Base-by-base conservation (phyloP, 1,139 yeast genomes). In the Saccharomyces hybrid region DNA sequence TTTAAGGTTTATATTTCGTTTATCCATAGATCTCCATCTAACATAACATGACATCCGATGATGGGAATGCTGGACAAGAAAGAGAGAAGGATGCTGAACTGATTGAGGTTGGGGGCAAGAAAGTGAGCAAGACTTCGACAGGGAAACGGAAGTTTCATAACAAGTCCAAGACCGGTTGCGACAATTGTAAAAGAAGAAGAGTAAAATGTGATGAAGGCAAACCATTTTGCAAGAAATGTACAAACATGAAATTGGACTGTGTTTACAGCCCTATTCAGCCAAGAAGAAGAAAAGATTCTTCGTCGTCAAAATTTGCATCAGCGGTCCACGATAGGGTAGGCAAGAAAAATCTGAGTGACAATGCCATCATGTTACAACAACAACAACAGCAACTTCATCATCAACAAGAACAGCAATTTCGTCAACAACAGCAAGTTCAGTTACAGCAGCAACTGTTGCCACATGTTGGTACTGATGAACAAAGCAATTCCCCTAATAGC, bases 121-220 rank as follows among this genome's bases (percentile, higher is more conserved):
- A 64, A 47, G 72, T 67, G 2, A 69, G 71, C 54, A 73, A 69
- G 57, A 73, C 73, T 2, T 70, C 79, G 1, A 74, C 78, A 0
- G 82, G 76, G 3, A 74, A 74, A 59, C 76, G 96, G 54, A 84
- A 84, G 67, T 86, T 83, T 69, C 98, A 91, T 66, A 88, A 84
- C 59, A 91, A 91, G 71, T 87, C 96, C 42, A 78, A 96, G 57
- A 81, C 81, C 53, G 98, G 98, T 0, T 91, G 98, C 70, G 80
- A 84, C 47, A 88, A 95, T 1, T 91, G 98, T 70, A 91, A 91
- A 66, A 79, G 81, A 61, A 79, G 97, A 63, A 74, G 97, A 53
- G 96, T 91, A 51, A 91, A 91, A 67, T 91, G 98, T 74, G 97
- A 91, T 69, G 98, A 91, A 69, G 75, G 76, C 0, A 85, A 83